These are phyloP conservation scores for Trichoderma semiorbis DNA, from an alignment of 2,329 filamentous ascomycete genomes.

Conservation along the genomic window DNA sequence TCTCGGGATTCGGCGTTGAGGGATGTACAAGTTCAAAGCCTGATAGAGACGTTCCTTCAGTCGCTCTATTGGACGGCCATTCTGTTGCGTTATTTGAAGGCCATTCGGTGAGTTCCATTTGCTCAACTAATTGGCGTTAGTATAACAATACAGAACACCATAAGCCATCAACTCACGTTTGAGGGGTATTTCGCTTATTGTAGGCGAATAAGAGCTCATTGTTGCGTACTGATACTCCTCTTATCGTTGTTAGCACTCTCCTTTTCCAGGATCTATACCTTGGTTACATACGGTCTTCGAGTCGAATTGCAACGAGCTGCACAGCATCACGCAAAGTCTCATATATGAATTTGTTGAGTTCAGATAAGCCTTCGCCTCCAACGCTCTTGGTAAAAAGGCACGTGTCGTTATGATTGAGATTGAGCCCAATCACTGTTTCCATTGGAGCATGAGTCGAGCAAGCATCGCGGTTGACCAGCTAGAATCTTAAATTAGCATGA, in stretches of 20 bases:
- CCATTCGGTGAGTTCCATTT: neutral
- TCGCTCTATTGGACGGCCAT: neutral
- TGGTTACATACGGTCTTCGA: neutral
- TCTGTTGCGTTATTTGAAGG: neutral
- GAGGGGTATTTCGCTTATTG: neutral
- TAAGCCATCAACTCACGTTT: neutral
- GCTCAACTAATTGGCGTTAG: neutral
- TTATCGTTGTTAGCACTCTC: neutral
- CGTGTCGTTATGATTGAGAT: neutral
- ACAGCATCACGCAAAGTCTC: neutral
- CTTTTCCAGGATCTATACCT: fast-evolving
- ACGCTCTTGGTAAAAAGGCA: neutral
- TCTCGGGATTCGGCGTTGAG: neutral
- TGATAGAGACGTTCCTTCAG: neutral
- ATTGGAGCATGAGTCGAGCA: neutral
- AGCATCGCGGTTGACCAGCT: neutral
- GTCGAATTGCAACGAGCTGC: neutral
- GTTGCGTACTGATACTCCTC: neutral
- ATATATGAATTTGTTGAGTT: neutral
- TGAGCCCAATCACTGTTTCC: neutral
- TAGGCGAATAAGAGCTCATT: neutral
- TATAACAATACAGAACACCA: neutral
- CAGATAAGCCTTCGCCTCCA: neutral
- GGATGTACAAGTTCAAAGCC: neutral
- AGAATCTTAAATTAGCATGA: neutral